phyloP scores from a whole-genome alignment of 2,329 filamentous ascomycete genomes.

The Diaporthe ilicicola region DNA sequence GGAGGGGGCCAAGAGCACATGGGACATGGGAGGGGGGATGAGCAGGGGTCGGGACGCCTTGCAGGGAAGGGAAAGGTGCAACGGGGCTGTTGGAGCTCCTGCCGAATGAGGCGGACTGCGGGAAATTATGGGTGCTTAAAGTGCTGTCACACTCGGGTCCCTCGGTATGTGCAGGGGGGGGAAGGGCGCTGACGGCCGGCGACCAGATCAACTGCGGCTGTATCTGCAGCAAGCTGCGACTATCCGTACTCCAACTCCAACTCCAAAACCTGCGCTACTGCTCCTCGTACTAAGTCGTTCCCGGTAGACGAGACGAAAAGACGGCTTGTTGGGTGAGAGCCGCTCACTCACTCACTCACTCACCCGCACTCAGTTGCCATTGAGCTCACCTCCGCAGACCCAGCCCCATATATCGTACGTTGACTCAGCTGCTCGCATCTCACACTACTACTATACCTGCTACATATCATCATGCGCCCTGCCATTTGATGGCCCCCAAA shows the following conservation, averaged over 20 bases:
- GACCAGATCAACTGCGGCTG: not conserved
- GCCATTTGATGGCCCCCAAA: conserved; percentile 21
- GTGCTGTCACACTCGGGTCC: conserved; percentile 20
- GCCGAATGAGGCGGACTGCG: conserved; percentile 21
- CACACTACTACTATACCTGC: not conserved
- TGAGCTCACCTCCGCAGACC: not conserved
- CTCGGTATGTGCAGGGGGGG: conserved; percentile 10
- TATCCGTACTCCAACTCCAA: conserved; percentile 8
- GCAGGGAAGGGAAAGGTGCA: not conserved
- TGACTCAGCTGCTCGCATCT: not conserved
- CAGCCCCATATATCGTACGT: not conserved
- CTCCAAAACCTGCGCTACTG: not conserved
- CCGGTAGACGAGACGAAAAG: conserved; percentile 4
- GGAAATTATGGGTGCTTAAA: conserved; percentile 25
- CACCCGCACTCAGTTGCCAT: not conserved
- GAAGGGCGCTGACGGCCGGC: not conserved
- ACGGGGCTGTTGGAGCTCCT: not conserved
- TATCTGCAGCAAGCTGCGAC: not conserved
- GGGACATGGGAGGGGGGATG: not conserved
- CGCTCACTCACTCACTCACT: not conserved
- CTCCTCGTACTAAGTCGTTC: not conserved
- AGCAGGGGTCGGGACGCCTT: not conserved
- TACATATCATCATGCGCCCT: conserved; percentile 5
- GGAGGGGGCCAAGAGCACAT: not conserved
- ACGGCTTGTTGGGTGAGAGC: not conserved